A percentile compares a stretch with the other conserved stretches of the same genome.
phyloP scores from a whole-genome alignment of 1,284 basidiomycete species.

The Puccinia coronata region DNA sequence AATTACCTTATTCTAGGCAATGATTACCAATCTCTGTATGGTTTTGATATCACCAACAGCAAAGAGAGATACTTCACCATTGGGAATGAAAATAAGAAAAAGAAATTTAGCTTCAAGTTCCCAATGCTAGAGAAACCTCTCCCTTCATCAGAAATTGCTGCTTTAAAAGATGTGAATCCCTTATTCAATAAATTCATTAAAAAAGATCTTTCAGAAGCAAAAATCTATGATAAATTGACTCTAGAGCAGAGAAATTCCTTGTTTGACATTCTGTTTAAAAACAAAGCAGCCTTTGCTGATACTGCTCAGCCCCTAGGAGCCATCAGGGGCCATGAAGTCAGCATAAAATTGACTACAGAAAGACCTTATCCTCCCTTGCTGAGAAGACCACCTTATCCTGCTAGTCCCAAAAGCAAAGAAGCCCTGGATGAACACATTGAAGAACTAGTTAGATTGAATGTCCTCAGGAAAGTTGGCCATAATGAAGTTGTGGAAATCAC shows the following conservation, averaged over 20 bases:
- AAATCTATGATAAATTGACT: not conserved
- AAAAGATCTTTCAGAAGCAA: not conserved
- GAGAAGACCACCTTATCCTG: slow-evolving; percentile 22
- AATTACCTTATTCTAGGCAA: not conserved
- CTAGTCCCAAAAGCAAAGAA: slow-evolving; percentile 32
- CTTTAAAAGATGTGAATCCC: not conserved
- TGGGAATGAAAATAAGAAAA: slow-evolving; percentile 24
- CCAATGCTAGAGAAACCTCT: not conserved
- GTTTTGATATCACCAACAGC: slow-evolving; percentile 28
- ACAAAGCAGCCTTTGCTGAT: not conserved
- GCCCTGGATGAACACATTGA: not conserved
- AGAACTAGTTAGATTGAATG: not conserved
- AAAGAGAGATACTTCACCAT: slow-evolving; percentile 27
- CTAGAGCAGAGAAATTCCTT: not conserved
- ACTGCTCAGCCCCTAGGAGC: not conserved
- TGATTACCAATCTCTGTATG: slow-evolving; percentile 10
- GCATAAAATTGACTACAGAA: not conserved
- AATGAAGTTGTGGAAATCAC: slow-evolving; percentile 11
- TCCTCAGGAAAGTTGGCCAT: not conserved
- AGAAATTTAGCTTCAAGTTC: slow-evolving; percentile 1
- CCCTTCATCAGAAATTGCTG: not conserved
- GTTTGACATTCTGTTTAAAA: not conserved
- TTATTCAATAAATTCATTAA: not conserved
- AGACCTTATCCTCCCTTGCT: slow-evolving; percentile 31
- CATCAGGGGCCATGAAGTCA: slow-evolving; percentile 16